phyloP scores from a whole-genome alignment of 1,284 basidiomycete species.

The Boletus semigastroideus region DNA sequence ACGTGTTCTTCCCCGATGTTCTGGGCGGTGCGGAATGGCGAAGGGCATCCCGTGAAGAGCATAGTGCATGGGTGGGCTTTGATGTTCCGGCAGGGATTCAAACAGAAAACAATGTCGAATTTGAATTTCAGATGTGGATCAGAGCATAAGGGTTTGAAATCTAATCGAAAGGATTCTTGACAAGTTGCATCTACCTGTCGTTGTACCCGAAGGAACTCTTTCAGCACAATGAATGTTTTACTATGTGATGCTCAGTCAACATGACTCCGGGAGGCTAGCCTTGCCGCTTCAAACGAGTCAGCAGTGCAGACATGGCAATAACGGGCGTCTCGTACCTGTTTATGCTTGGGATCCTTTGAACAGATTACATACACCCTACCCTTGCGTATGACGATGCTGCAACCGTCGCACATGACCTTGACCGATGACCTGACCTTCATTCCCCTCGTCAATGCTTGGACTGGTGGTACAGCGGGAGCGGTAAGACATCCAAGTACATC shows the following conservation, averaged over 20 bases:
- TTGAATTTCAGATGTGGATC: slow-evolving; percentile 94
- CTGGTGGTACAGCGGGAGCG: slow-evolving; percentile 19
- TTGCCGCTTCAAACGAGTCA: slow-evolving; percentile 52
- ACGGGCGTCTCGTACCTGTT: slow-evolving; percentile 72
- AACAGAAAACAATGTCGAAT: slow-evolving; percentile 78
- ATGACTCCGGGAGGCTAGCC: slow-evolving; percentile 38
- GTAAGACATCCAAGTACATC: slow-evolving; percentile 30
- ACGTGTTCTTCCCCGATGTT: slow-evolving; percentile 85
- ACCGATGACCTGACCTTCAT: slow-evolving; percentile 98
- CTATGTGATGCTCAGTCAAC: background rate
- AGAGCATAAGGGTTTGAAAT: slow-evolving; percentile 7
- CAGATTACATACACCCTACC: slow-evolving; percentile 94
- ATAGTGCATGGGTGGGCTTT: slow-evolving; percentile 74
- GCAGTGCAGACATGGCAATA: slow-evolving; percentile 2
- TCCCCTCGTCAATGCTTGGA: slow-evolving; percentile 56
- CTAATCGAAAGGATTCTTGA: background rate
- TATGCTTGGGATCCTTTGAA: slow-evolving; percentile 94
- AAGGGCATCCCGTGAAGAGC: slow-evolving; percentile 55
- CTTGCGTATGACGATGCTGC: slow-evolving; percentile 83
- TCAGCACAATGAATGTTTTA: background rate
- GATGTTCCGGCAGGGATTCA: slow-evolving; percentile 74
- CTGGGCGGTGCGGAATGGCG: slow-evolving; percentile 51
- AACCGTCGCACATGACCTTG: slow-evolving; percentile 91
- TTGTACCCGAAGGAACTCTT: slow-evolving; percentile 3
- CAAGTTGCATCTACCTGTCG: slow-evolving; percentile 3